Evolutionary conservation across 1,284 basidiomycete genomes (phyloP), one percentile per base, ranked within the genome.

Genomic region (Phaffia rhodozyma): DNA sequence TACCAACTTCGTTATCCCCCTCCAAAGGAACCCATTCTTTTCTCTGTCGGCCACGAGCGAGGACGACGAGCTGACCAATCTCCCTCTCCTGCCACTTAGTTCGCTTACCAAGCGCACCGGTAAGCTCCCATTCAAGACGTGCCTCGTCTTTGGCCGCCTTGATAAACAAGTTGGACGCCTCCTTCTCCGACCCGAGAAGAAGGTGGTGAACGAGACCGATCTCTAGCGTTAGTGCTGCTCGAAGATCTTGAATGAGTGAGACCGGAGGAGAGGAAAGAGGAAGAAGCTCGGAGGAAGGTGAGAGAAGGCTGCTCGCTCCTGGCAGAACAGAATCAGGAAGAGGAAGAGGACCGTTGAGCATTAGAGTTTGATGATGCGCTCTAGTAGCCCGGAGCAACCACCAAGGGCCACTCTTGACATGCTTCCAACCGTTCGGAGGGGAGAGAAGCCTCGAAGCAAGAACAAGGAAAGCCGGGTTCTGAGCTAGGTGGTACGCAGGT

Each of bases 51-150:
- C 89, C 91, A 75, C 91, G 84, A 38, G 96, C 94, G 13, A 98
- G 82, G n/a, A 99, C 79, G 43, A 98, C 86, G 54, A 99, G 84
- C 76, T 97, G 94, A 62, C 86, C 89, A 66, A 89, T 79, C 56
- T 91, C 89, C 61, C 79, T 83, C 68, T 87, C 80, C 75, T 98
- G 96, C 75, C 89, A 99, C 75, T 91, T 97, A 20, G 96, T 99
- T 66, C 89, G 82, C 77, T 89, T 93, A 29, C 96, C 96, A 64
- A 94, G 78, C 7, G 92, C 91, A 18, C 96, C 96, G 0, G 90
- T 92, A 66, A 98, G 80, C 76, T 93, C 88, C 74, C 91, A 98
- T 73, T 87, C 82, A 63, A 99, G 77, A 1, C 86, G 86, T 29
- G 86, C 88, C 54, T 84, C 81, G 27, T 65, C 59, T 61, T 81